Evolutionary conservation across 2,329 filamentous ascomycete species (phyloP).

Genomic region (Colletotrichum sidae): DNA sequence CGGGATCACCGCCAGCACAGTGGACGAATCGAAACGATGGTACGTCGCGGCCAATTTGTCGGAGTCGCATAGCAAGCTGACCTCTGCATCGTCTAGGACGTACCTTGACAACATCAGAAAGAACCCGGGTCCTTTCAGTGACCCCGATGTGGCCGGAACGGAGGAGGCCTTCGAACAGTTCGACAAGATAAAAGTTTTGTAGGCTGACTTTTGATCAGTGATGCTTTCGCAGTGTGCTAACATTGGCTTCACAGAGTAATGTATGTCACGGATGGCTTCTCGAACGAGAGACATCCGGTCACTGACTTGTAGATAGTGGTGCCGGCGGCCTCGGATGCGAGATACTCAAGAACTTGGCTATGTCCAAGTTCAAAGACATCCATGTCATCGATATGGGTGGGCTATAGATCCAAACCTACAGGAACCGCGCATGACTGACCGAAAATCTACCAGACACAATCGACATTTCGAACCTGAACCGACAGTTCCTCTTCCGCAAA

Average conservation of each 20-base stretch:
- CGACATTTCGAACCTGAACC: constrained; percentile 97
- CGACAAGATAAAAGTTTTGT: constrained; percentile 81
- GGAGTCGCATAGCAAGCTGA: constrained; percentile 3
- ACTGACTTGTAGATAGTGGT: constrained; percentile 68
- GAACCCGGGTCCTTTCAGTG: constrained; percentile 83
- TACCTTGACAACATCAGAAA: constrained; percentile 85
- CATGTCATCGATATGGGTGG: constrained; percentile 98
- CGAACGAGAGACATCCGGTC: constrained; percentile 21
- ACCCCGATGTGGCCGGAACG: constrained; percentile 64
- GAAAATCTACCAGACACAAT: constrained; percentile 78
- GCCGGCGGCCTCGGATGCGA: constrained; percentile 96
- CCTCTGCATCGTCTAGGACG: constrained; percentile 66
- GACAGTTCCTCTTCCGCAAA: constrained; percentile 95
- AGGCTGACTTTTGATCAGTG: constrained; percentile 46
- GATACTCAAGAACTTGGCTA: constrained; percentile 93
- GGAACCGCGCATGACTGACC: constrained; percentile 21
- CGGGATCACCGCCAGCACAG: not conserved
- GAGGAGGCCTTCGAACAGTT: constrained; percentile 67
- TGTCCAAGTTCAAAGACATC: constrained; percentile 96
- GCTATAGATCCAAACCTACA: constrained; percentile 40
- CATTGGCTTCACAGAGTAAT: constrained; percentile 57
- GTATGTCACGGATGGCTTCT: constrained; percentile 50
- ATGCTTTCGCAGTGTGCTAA: constrained; percentile 36
- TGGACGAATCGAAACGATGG: constrained; percentile 37
- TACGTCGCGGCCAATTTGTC: not conserved